Evolutionary conservation across 108 stramenopile species (phyloP), one percentile per base, ranked within the genome.

Genomic region (Nitzschia sp.): DNA sequence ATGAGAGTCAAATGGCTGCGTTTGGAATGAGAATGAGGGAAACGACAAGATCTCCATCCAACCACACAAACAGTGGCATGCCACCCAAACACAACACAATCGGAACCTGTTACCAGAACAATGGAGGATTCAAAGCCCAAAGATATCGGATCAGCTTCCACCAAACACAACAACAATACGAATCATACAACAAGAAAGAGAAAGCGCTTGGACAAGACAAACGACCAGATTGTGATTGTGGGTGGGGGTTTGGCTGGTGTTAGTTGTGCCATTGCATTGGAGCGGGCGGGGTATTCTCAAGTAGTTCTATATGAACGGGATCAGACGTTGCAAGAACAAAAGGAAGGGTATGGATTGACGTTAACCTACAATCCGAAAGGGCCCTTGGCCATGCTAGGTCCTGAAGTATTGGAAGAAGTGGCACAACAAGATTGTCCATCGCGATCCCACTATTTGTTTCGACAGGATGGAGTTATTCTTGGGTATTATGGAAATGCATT

Each of bases 401-500:
- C 29, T 3, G 29, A 34, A 34, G 55, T 94, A 10, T 74, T 94
- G 50, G 88, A 94, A 59, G 53, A 78, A 41, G 79, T 91, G 11
- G 90, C 90, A 2, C 53, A 65, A 6, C 24, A 46, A 25, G 90
- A 94, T 75, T 91, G 90, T 76, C 93, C 93, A 2, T 83, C 81
- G 55, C 74, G 93, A 38, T 83, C 85, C 42, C 93, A 94, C 73
- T 94, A 94, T 62, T 12, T 89, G 10, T 89, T 94, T 54, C 51
- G 42, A 25, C 12, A 24, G 7, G 54, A 67, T 55, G 66, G 66
- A 42, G 37, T 19, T 10, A 67, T 67, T 5, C 65, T 76, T 67
- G 90, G 93, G 9, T 94, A 94, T 60, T 91, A 80, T 80, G 93
- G 93, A 14, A 94, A 91, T 74, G 87, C 88, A 37, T 91, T 94